A percentile compares a stretch with the other conserved stretches of the same genome.
These are phyloP conservation scores for Monosporascus sp. DNA, from an alignment of 2,329 filamentous ascomycete genomes.

Conservation along the genomic window DNA sequence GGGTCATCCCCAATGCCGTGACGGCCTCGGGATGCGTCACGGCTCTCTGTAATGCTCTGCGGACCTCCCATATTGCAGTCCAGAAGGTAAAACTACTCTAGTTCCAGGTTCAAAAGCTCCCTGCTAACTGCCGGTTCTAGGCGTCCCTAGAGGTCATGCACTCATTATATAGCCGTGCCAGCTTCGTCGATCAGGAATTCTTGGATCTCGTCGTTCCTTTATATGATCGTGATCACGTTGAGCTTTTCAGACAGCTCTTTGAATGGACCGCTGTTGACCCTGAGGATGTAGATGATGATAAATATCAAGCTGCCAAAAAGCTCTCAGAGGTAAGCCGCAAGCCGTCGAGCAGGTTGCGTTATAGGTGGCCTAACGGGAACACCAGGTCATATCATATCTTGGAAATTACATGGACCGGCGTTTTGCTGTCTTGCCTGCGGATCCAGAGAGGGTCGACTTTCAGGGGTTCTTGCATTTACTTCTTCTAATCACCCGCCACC, in stretches of 20 bases:
- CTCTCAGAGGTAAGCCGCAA: slow-evolving; percentile 68
- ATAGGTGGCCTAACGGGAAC: slow-evolving; percentile 2
- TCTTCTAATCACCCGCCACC: slow-evolving; percentile 71
- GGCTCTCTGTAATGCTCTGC: slow-evolving; percentile 66
- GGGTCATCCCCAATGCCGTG: slow-evolving; percentile 82
- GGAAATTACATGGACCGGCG: slow-evolving; percentile 80
- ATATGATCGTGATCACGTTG: slow-evolving; percentile 67
- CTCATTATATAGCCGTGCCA: slow-evolving; percentile 69
- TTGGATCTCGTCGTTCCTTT: slow-evolving; percentile 71
- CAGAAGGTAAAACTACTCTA: slow-evolving; percentile 58
- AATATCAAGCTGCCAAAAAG: slow-evolving; percentile 89
- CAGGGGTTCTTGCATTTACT: slow-evolving; percentile 75
- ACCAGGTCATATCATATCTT: slow-evolving; percentile 75
- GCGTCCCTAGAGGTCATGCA: slow-evolving; percentile 80
- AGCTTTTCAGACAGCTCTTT: slow-evolving; percentile 67
- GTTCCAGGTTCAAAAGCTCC: neutral
- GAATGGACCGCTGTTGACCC: slow-evolving; percentile 76
- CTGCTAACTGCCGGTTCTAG: slow-evolving; percentile 34
- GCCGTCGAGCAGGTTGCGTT: neutral
- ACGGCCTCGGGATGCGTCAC: slow-evolving; percentile 64
- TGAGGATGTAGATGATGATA: slow-evolving; percentile 81
- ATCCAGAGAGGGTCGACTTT: slow-evolving; percentile 53
- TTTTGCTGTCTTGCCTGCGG: slow-evolving; percentile 57
- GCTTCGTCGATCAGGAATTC: slow-evolving; percentile 74
- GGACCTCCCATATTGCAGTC: slow-evolving; percentile 63